Evolutionary conservation across 129 eudicot species (phyloP).

Genomic region (Chrysanthemum seticuspe): DNA sequence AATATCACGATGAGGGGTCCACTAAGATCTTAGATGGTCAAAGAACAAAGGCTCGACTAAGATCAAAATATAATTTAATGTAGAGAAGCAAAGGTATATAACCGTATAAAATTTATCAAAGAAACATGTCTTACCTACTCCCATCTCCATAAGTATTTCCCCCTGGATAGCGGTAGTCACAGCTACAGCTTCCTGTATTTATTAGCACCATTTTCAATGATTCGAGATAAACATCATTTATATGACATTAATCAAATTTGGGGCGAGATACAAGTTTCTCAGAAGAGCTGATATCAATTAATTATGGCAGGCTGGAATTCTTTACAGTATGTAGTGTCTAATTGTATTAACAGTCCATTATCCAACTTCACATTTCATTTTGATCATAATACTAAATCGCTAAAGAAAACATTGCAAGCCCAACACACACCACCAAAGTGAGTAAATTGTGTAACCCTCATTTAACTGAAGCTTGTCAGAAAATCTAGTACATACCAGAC

Average conservation of each 20-base stretch:
- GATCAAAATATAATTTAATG: not conserved
- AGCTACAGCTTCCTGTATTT: constrained; percentile 90
- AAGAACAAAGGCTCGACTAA: not conserved
- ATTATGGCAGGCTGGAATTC: not conserved
- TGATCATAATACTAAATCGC: not conserved
- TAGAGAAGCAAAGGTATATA: too few relatives aligned
- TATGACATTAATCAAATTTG: not conserved
- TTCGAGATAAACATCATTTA: not conserved
- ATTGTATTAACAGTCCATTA: not conserved
- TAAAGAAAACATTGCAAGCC: not conserved
- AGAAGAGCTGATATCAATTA: not conserved
- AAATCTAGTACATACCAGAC: not conserved
- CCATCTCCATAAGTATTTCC: constrained; percentile 85
- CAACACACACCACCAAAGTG: too few relatives aligned
- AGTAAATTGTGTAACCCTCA: too few relatives aligned
- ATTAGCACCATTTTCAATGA: not conserved
- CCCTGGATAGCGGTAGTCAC: constrained; percentile 85
- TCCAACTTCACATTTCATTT: not conserved
- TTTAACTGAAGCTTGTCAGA: too few relatives aligned
- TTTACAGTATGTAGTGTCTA: not conserved
- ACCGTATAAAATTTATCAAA: too few relatives aligned
- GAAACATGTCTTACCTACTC: constrained; percentile 54
- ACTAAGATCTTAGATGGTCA: not conserved
- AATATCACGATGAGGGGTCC: too few relatives aligned
- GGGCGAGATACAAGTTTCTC: too few relatives aligned